phyloP scores from a whole-genome alignment of 352 stramenopile species.

The Phytopythium helicoides region DNA sequence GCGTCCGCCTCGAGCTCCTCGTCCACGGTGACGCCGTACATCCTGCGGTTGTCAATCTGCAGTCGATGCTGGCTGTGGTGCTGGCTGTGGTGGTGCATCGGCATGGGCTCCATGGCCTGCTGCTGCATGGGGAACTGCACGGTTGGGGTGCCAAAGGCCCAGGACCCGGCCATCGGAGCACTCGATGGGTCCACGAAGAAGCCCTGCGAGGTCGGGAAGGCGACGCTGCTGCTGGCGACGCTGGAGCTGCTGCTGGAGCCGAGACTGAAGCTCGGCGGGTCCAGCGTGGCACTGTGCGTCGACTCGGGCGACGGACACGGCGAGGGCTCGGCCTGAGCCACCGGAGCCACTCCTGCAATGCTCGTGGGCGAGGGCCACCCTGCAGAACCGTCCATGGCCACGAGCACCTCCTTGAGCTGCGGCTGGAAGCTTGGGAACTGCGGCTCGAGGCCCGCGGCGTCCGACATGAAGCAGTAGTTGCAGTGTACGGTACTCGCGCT shows the following conservation, averaged over 20 bases:
- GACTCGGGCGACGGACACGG: no score
- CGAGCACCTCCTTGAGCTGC: slow-evolving; percentile 28
- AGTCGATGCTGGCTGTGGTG: slow-evolving; percentile 13
- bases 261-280: slow-evolving; percentile 11
- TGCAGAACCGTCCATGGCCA: slow-evolving; percentile 16
- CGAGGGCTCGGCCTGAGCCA: not conserved
- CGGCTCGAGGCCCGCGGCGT: not conserved
- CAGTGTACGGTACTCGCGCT: no score
- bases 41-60: not conserved
- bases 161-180: no score
- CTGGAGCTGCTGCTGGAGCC: slow-evolving; percentile 14
- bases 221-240: no score
- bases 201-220: not conserved
- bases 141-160: no score
- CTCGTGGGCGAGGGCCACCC: slow-evolving; percentile 29
- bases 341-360: not conserved
- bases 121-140: no score
- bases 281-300: no score
- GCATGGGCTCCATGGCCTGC: slow-evolving; percentile 20
- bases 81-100: slow-evolving; percentile 25
- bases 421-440: slow-evolving; percentile 45
- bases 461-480: slow-evolving; percentile 6
- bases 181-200: slow-evolving; percentile 14
- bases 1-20: slow-evolving; percentile 38
- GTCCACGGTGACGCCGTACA: slow-evolving; percentile 13